A percentile compares a stretch with the other conserved stretches of the same genome.
Conservation (phyloP, 345 rosid species). For the Eucalyptus globulus region DNA sequence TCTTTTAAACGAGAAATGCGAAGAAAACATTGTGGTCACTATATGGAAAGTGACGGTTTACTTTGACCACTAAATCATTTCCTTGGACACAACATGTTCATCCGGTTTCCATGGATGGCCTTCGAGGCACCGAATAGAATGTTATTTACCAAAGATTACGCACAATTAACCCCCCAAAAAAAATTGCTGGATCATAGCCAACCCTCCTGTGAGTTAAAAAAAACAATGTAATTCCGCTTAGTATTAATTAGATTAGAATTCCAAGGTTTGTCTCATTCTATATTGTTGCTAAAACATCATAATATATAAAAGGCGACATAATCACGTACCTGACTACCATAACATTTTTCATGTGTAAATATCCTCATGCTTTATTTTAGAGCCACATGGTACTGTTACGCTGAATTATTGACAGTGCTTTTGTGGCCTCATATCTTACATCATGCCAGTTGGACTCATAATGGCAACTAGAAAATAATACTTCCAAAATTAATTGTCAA, state of each 20-base stretch:
- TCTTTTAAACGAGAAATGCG: too few species aligned
- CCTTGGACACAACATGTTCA: too few species aligned
- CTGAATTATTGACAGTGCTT: too few species aligned
- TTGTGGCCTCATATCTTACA: too few species aligned
- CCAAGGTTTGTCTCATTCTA: neutral
- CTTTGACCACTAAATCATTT: too few species aligned
- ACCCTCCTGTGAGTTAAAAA: neutral
- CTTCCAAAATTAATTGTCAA: too few species aligned
- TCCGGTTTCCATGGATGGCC: too few species aligned
- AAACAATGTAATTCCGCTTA: neutral
- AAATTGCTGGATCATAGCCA: neutral
- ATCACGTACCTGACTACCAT: neutral
- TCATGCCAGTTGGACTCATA: too few species aligned
- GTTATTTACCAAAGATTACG: neutral
- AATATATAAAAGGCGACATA: neutral
- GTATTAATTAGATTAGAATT: neutral
- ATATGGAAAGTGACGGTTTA: too few species aligned
- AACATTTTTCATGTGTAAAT: neutral
- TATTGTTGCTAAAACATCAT: neutral
- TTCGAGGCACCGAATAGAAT: neutral
- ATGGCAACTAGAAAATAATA: too few species aligned
- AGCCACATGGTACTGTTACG: too few species aligned
- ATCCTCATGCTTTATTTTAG: neutral
- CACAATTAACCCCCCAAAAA: fast-evolving
- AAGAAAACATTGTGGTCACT: too few species aligned